Evolutionary conservation across 768 basidiomycete genomes (phyloP).

Genomic region (Phlegmacium glaucopus): DNA sequence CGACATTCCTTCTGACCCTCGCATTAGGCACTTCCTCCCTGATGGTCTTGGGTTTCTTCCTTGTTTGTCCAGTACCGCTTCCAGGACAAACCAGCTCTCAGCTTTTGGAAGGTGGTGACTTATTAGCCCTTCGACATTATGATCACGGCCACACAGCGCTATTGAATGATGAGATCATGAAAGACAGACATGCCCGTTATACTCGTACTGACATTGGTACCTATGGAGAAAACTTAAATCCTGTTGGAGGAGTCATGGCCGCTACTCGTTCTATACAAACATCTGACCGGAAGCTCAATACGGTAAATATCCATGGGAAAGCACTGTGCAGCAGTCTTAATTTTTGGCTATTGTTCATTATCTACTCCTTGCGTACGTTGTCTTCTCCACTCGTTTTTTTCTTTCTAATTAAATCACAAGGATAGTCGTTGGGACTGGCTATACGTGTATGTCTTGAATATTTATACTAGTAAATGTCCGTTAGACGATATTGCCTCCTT

Average conservation of each 20-base stretch:
- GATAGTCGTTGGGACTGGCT: conserved; percentile 68
- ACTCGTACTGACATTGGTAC: too few species aligned
- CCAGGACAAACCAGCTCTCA: conserved; percentile 15
- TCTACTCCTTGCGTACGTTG: conserved; percentile 55
- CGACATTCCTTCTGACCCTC: conserved; percentile 71
- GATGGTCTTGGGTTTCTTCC: conserved; percentile 74
- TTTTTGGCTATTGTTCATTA: conserved; percentile 62
- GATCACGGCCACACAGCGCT: too few species aligned
- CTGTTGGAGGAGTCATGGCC: too few species aligned
- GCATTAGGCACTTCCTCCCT: conserved; percentile 76
- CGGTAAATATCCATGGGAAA: conserved; percentile 54
- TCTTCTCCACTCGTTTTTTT: not conserved
- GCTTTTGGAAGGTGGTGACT: too few species aligned
- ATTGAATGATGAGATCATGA: too few species aligned
- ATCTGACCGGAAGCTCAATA: conserved; percentile 13
- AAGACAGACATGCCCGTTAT: not conserved
- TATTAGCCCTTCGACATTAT: too few species aligned
- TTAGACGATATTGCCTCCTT: conserved; percentile 24
- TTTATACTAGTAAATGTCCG: not conserved
- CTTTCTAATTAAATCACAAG: not conserved
- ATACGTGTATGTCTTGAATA: conserved; percentile 63
- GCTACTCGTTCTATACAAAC: too few species aligned
- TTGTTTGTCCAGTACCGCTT: conserved; percentile 68
- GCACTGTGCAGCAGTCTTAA: conserved; percentile 48
- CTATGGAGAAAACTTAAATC: too few species aligned